Evolutionary conservation across 1,284 basidiomycete species (phyloP).

Genomic region (Pyrrhoderma lamaoense): DNA sequence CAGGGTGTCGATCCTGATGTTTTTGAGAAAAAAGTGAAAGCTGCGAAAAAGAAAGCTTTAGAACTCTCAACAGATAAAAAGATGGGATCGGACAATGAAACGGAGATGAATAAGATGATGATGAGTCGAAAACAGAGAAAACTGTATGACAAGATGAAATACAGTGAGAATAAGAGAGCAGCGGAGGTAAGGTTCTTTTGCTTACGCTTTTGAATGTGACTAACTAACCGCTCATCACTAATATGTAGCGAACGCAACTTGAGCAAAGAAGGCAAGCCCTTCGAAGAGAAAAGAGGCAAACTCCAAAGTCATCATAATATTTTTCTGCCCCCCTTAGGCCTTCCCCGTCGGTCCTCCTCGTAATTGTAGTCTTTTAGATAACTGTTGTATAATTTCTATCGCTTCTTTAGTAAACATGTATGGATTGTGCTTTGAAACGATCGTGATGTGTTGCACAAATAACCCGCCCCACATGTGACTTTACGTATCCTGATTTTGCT

Average conservation of each 20-base stretch:
- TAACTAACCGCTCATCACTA: constrained; percentile 11
- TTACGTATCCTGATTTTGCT: too few species aligned
- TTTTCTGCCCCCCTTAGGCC: neutral
- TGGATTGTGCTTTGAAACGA: neutral
- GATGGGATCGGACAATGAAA: constrained; percentile 38
- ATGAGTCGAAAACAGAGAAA: constrained; percentile 97
- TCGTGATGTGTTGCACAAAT: neutral
- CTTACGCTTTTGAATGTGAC: neutral
- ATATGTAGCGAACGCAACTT: constrained; percentile 20
- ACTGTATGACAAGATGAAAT: constrained; percentile 93
- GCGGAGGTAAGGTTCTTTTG: constrained; percentile 59
- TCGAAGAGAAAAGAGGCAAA: constrained; percentile 23
- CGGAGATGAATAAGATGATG: constrained; percentile 97
- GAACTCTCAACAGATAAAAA: constrained; percentile 26
- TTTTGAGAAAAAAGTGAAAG: constrained; percentile 78
- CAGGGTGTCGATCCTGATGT: constrained; percentile 78
- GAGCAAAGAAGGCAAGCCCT: constrained; percentile 24
- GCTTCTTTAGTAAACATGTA: neutral
- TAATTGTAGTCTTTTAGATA: neutral
- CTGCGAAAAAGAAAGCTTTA: constrained; percentile 43
- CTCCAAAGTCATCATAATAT: constrained; percentile 10
- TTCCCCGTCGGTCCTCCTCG: neutral
- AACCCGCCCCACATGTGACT: too few species aligned
- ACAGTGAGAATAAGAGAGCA: constrained; percentile 73
- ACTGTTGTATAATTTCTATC: constrained; percentile 1